These are phyloP conservation scores for Torulaspora indica DNA, from an alignment of 805 yeast genomes.

Conservation along the genomic window DNA sequence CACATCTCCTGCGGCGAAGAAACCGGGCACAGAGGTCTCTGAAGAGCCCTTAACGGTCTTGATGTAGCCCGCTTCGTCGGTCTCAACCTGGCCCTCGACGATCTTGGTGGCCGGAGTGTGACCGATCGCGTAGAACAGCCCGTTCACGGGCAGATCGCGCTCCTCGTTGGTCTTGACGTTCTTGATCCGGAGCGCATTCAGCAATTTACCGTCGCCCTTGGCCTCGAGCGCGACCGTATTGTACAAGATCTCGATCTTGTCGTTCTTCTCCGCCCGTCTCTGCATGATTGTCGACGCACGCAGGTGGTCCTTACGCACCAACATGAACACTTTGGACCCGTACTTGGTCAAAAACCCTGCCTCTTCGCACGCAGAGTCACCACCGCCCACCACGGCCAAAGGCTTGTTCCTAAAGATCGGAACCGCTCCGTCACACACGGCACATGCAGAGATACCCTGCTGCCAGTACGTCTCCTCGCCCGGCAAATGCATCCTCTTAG, in stretches of 20 bases:
- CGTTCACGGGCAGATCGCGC: constrained; percentile 71
- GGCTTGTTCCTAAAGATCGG: constrained; percentile 98
- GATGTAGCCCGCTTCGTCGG: constrained; percentile 86
- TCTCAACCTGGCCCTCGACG: constrained; percentile 69
- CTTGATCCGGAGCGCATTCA: constrained; percentile 59
- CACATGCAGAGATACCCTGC: constrained; percentile 98
- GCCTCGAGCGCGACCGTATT: constrained; percentile 83
- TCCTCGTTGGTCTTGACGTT: constrained; percentile 68
- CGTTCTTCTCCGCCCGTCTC: constrained; percentile 78
- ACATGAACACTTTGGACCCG: constrained; percentile 89
- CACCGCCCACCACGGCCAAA: constrained; percentile 97
- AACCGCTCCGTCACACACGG: constrained; percentile 99
- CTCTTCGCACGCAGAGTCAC: constrained; percentile 99
- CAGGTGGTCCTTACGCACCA: constrained; percentile 89
- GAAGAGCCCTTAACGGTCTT: constrained; percentile 87
- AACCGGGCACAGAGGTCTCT: constrained; percentile 79
- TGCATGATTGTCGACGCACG: constrained; percentile 98
- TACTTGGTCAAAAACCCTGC: constrained; percentile 95
- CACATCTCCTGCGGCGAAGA: constrained; percentile 98
- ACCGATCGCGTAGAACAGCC: constrained; percentile 96
- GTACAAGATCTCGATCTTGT: constrained; percentile 86
- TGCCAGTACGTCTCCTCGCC: constrained; percentile 99
- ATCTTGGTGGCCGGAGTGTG: constrained; percentile 92
- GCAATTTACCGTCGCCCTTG: constrained; percentile 86
- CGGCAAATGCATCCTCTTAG: constrained; percentile 86